Conservation (phyloP, 306 rosid genomes). For the Potentilla sterilis region DNA sequence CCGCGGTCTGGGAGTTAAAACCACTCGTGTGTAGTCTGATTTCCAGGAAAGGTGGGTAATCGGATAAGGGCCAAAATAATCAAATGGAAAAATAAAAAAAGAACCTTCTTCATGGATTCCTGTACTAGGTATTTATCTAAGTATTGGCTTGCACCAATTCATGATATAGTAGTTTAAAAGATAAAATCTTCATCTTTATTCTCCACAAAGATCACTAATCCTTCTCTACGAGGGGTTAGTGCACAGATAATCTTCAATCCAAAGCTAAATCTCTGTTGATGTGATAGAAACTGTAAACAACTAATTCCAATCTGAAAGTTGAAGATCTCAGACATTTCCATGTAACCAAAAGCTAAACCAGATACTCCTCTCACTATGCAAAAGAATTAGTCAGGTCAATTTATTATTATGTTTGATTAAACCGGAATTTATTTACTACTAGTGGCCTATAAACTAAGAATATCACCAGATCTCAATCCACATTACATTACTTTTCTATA, state of each 20-base stretch:
- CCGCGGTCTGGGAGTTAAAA: neutral
- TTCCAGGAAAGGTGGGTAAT: neutral
- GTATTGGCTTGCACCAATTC: slow-evolving; percentile 4
- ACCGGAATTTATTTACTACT: neutral
- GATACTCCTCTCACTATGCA: neutral
- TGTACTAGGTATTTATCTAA: neutral
- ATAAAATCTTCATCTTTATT: slow-evolving; percentile 21
- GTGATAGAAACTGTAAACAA: neutral
- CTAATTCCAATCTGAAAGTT: neutral
- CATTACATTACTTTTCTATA: slow-evolving; percentile 11
- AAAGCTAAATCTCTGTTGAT: neutral
- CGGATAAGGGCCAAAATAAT: neutral
- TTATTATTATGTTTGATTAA: neutral
- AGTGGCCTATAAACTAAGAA: slow-evolving; percentile 22
- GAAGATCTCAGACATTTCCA: neutral
- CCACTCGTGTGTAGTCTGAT: neutral
- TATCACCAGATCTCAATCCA: slow-evolving; percentile 19
- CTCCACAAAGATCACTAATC: slow-evolving; percentile 6
- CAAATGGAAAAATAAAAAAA: too few relatives aligned
- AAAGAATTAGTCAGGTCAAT: neutral
- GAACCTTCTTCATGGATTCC: too few relatives aligned
- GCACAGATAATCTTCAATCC: slow-evolving; percentile 1
- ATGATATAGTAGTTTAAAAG: neutral
- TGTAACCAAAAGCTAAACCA: neutral
- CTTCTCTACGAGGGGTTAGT: neutral